Evolutionary conservation across 257 asterid species (phyloP).

Genomic region (Petunia axillaris): DNA sequence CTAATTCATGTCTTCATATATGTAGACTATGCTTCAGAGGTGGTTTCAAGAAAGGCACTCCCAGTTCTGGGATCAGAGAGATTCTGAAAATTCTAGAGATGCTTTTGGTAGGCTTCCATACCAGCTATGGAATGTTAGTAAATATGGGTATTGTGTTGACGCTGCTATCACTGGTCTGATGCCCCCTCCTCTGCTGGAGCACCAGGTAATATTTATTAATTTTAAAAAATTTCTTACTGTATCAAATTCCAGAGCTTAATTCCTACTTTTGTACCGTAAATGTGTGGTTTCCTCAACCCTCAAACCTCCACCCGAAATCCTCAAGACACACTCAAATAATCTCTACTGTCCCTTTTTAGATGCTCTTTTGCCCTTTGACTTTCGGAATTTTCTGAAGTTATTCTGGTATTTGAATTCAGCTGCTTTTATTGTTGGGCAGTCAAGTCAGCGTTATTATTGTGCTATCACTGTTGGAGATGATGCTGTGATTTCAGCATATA

Average conservation of each 20-base stretch:
- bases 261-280: conserved; percentile 11
- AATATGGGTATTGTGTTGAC: conserved; percentile 83
- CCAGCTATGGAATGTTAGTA: conserved; percentile 89
- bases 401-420: conserved; percentile 84
- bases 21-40: conserved; percentile 69
- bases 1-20: conserved; percentile 1
- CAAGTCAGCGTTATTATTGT: conserved; percentile 83
- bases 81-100: conserved; percentile 46
- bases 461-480: conserved; percentile 89
- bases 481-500: conserved; percentile 88
- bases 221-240: background rate
- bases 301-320: background rate
- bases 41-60: conserved; percentile 61
- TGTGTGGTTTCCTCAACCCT: conserved; percentile 11
- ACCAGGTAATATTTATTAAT: conserved; percentile 55
- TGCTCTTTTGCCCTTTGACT: conserved; percentile 30
- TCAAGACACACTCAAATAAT: background rate
- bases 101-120: conserved; percentile 65
- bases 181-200: conserved; percentile 98
- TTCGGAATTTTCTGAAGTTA: conserved; percentile 60
- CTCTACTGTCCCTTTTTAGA: background rate
- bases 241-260: background rate
- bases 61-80: conserved; percentile 55
- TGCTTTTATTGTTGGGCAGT: conserved; percentile 96
- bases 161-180: conserved; percentile 94